phyloP scores from a whole-genome alignment of 1,284 basidiomycete species.

The Naganishia sp. region DNA sequence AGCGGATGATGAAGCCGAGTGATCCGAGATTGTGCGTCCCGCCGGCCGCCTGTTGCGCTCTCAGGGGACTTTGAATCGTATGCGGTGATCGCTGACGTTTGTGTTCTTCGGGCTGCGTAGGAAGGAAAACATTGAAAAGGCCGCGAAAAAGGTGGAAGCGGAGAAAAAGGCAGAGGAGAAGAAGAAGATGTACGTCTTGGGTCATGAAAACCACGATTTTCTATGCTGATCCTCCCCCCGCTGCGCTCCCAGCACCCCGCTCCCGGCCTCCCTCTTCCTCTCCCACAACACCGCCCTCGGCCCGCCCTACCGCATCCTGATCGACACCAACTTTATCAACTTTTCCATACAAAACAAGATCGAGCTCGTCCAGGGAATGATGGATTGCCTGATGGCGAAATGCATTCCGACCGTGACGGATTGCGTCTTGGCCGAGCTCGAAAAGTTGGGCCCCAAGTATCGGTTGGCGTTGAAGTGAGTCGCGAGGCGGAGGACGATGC shows the following conservation, averaged over 20 bases:
- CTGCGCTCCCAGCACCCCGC: conserved; percentile 62
- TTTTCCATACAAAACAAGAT: conserved; percentile 98
- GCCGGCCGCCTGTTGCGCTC: neutral
- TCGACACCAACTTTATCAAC: conserved; percentile 99
- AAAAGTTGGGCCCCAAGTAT: conserved; percentile 95
- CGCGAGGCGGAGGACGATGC: neutral
- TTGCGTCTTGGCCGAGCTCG: conserved; percentile 96
- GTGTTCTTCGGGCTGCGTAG: conserved; percentile 39
- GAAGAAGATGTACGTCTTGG: conserved; percentile 53
- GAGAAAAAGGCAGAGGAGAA: conserved; percentile 55
- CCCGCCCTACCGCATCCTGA: conserved; percentile 93
- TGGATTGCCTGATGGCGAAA: conserved; percentile 99
- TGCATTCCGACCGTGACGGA: conserved; percentile 98
- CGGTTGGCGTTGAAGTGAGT: conserved; percentile 83
- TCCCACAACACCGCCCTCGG: conserved; percentile 94
- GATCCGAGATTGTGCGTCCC: conserved; percentile 82
- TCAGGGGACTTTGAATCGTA: neutral
- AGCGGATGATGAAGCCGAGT: conserved; percentile 91
- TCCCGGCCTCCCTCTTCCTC: conserved; percentile 89
- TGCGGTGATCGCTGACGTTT: neutral
- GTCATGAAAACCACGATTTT: too few species aligned
- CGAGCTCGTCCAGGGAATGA: conserved; percentile 95
- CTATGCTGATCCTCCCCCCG: neutral
- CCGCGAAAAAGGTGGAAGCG: conserved; percentile 55
- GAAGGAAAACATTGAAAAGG: conserved; percentile 58